Evolutionary conservation across 495 filamentous ascomycete species (phyloP), one percentile per base, ranked within the genome.

Genomic region (Penicillium fimorum): DNA sequence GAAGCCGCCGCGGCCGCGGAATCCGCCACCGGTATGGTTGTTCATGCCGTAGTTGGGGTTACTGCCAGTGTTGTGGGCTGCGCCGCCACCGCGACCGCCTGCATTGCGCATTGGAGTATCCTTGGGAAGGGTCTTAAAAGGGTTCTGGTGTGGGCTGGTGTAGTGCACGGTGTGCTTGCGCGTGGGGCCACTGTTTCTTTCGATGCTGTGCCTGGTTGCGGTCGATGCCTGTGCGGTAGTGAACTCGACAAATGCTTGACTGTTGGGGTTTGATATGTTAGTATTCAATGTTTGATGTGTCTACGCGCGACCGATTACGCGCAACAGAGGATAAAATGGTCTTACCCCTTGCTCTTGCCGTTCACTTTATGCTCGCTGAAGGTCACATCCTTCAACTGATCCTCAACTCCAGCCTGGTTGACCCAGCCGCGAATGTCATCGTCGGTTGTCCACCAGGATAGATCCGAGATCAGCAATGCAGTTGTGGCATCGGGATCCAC

Each of bases 321-420:
- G 25, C n/a, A 10, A 15, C 27, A 33, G 18, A 27, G 52, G n/a
- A n/a, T 11, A 18, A n/a, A 30, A 18, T 29, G 25, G 15, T 47
- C 87, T 61, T 79, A 96, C 93, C 93, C 92, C 75, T 97, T 97
- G 70, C 90, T 94, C 72, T 98, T 98, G 52, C 94, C 94, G 63
- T 98, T 98, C 13, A 97, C 91, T 71, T 98, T 98, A 72, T 97
- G 94, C 68, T 98, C 94, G 58, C 87, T 96, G 64, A 97, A 97
- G 1, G 92, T 96, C 42, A 97, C 86, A 53, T 96, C 93, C 65
- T 91, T 91, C 20, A 98, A 78, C 63, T 96, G 90, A 44, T 84
- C 81, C 66, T 97, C 94, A 59, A 82, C 88, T 9, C 78, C 79
- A 29, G 86, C 87, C 56, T 89, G 78, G 59, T 85, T 84, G 11